Base-by-base conservation (phyloP, 495 filamentous ascomycete species). In the Lophium mytilinum region DNA sequence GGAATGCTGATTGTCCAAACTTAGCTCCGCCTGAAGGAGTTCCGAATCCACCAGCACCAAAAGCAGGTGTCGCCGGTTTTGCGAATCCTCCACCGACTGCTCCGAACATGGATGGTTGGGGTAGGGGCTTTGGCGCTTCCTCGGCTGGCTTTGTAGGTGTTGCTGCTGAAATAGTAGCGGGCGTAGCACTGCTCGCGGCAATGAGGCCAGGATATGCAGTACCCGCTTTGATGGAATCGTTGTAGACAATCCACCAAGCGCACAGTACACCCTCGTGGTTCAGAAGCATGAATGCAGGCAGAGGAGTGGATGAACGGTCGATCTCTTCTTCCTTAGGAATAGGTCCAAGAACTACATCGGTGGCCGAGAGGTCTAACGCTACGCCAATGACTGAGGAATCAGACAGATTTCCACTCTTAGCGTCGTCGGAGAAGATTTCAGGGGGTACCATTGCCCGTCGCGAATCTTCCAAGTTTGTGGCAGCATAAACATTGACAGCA, bases 191-290 rank as follows among this genome's bases (percentile, higher is more conserved):
- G 61, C 73, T 71, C 45, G 69, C 69, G 55, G 76, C 74, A 51
- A 75, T 73, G 47, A 96, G 74, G 3, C 86, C 85, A 17, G 83
- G 77, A 68, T 93, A 97, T 0, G 81, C 78, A 11, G 81, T 79
- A 0, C 83, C 81, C 62, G 83, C 75, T 48, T 84, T 78, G 53
- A 99, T 83, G 1, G 94, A 86, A 30, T 95, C 90, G 37, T 84
- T 80, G 67, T 96, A 96, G 37, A 96, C 75, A 49, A 96, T 72
- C 84, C 90, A 95, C 94, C 94, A 99, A 17, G 84, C 76, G 19
- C 78, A 79, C 8, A 99, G 75, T 9, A 94, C 74, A 33, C 93
- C 93, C 62, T 96, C 89, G 66, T 95, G 82, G 57, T 93, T 97
- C 3, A 99, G 77, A 35, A 91, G 79, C 75, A 94, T 82, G 12